Base-by-base conservation (phyloP, 2,329 filamentous ascomycete species). In the Trichoderma brevicompactum region DNA sequence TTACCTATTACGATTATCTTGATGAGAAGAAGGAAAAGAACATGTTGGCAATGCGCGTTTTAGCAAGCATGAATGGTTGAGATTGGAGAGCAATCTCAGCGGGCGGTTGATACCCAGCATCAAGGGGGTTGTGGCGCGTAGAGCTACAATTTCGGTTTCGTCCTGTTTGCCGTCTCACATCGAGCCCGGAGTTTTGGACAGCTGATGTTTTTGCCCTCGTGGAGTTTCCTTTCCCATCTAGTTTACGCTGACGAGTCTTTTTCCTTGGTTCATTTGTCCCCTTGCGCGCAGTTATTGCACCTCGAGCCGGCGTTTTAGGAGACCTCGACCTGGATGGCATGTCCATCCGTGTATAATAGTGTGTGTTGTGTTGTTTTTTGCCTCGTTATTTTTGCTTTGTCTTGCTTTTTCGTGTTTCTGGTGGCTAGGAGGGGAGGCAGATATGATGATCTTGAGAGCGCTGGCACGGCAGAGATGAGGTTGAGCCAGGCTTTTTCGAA, bases 121-220 rank as follows among this genome's bases (percentile, higher is more conserved):
- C 46, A 58, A 32, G 49, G 36, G 50, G 41, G 23, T 52, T 36
- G 41, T 34, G 60, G 52, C 52, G 60, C 60, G 23, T 28, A 50
- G 34, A 64, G 60, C 65, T 59, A 64, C 52, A 41, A 56, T 63
- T 63, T 66, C 59, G 28, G 38, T 64, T 58, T 28, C 12, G 50
- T 65, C 48, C 58, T 40, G 41, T 54, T 38, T 36, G 50, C 56
- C 59, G 50, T n/a, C 53, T 43, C 65, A 64, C 44, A 49, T 60
- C 53, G 44, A 69, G 68, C 68, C 56, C 65, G 67, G 68, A 66
- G 68, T 67, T 65, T 61, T 46, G 60, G 54, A 55, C 60, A 38
- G 44, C 52, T 58, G 41, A 65, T 52, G 40, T 32, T 60, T 49
- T 50, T 44, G 40, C 56, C 56, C 19, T 50, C 56, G 56, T 49